Percentiles rank a stretch among this genome's conserved stretches.
These are phyloP conservation scores for Cylindrotheca fusiformis DNA, from an alignment of 108 stramenopile species.

Conservation along the genomic window DNA sequence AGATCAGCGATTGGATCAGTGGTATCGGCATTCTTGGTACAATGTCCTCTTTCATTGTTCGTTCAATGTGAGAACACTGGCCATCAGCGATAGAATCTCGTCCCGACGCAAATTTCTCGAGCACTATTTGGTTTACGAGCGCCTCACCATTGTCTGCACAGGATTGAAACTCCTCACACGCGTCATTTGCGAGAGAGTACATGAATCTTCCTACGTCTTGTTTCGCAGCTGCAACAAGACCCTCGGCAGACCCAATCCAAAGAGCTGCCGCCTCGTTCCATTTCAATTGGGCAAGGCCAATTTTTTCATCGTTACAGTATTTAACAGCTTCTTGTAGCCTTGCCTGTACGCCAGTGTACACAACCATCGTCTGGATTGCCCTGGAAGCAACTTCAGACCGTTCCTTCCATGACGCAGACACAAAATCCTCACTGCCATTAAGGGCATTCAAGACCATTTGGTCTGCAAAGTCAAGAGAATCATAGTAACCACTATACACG, in stretches of 20 bases:
- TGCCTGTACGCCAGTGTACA: conserved; percentile 42
- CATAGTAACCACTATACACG: conserved; percentile 14
- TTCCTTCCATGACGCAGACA: conserved; percentile 24
- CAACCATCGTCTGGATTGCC: conserved; percentile 49
- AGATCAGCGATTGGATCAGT: conserved; percentile 48
- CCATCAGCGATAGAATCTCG: conserved; percentile 32
- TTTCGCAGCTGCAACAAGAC: conserved; percentile 39
- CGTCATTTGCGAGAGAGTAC: conserved; percentile 67
- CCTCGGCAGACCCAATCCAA: conserved; percentile 69
- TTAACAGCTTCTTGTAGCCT: conserved; percentile 36
- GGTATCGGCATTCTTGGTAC: conserved; percentile 34
- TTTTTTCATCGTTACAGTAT: conserved; percentile 22
- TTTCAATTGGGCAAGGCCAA: conserved; percentile 9
- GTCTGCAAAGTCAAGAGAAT: conserved; percentile 30
- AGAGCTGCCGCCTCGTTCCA: conserved; percentile 70
- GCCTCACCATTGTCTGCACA: conserved; percentile 59
- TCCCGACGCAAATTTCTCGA: conserved; percentile 43
- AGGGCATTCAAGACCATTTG: conserved; percentile 33
- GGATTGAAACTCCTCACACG: conserved; percentile 49
- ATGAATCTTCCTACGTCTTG: conserved; percentile 45
- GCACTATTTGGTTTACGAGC: conserved; percentile 39
- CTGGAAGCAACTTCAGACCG: conserved; percentile 45
- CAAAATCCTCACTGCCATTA: conserved; percentile 21
- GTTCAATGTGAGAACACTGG: conserved; percentile 35
- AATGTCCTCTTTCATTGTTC: conserved; percentile 34